These are phyloP conservation scores for Babesia bigemina DNA, from an alignment of 169 alveolate species.

Conservation along the genomic window DNA sequence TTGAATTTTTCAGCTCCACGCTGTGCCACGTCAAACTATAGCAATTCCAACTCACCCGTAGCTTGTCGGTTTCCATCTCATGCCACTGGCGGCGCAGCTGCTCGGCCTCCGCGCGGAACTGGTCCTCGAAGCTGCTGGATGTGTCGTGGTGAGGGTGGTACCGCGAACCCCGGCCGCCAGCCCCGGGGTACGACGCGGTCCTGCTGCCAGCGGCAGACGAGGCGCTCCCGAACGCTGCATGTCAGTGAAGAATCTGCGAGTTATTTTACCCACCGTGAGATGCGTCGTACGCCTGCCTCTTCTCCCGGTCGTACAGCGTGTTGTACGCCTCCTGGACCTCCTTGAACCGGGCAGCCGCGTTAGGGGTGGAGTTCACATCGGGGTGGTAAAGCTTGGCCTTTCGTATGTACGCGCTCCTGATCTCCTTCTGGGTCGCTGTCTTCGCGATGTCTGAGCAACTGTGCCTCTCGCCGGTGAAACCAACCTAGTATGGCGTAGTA, in stretches of 20 bases:
- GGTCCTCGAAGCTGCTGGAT: constrained; percentile 60
- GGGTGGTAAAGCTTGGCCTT: constrained; percentile 92
- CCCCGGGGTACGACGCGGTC: constrained; percentile 1
- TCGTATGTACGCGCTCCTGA: constrained; percentile 87
- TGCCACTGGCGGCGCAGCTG: constrained; percentile 69
- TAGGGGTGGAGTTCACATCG: constrained; percentile 84
- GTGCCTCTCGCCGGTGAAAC: neutral
- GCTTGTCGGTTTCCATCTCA: constrained; percentile 65
- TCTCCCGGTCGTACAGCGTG: constrained; percentile 80
- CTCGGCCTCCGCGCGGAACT: constrained; percentile 68
- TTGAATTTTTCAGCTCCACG: constrained; percentile 49
- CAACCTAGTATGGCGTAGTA: constrained; percentile 68
- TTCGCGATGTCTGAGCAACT: constrained; percentile 71
- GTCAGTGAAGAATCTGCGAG: too few species aligned
- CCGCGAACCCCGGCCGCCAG: constrained; percentile 30
- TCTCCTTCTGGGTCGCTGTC: constrained; percentile 83
- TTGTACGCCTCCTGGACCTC: constrained; percentile 87
- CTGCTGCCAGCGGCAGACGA: constrained; percentile 14
- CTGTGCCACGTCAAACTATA: constrained; percentile 4
- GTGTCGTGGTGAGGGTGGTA: constrained; percentile 40
- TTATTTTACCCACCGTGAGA: constrained; percentile 17
- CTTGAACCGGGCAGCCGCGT: constrained; percentile 82
- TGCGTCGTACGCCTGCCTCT: constrained; percentile 68
- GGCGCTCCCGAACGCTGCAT: constrained; percentile 46
- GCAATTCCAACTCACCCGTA: constrained; percentile 20